Conservation (phyloP, 257 asterid species). For the Paraleonurus japonicus region DNA sequence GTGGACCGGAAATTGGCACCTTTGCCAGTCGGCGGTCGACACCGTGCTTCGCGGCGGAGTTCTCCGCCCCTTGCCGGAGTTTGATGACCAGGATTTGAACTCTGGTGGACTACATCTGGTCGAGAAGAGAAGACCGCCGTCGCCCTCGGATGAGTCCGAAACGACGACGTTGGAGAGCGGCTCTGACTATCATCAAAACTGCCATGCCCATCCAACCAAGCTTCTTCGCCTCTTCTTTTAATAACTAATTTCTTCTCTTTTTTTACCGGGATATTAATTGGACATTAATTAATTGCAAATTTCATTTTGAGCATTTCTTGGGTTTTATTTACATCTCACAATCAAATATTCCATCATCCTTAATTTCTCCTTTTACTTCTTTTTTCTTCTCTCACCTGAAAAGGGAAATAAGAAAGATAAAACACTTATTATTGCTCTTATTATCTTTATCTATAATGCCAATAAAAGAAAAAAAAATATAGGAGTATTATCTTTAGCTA, state of each 20-base stretch:
- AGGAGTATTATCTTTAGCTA: no score
- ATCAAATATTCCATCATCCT: no score
- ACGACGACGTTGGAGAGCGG: slow-evolving; percentile 72
- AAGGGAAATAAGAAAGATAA: no score
- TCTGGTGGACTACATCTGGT: neutral
- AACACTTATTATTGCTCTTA: no score
- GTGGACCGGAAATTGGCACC: slow-evolving; percentile 81
- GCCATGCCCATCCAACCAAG: slow-evolving; percentile 31
- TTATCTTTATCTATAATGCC: no score
- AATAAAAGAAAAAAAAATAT: no score
- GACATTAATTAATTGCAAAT: neutral
- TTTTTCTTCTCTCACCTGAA: no score
- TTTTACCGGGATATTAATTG: neutral
- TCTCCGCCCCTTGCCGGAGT: slow-evolving; percentile 32
- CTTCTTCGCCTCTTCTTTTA: slow-evolving; percentile 55
- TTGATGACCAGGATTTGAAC: slow-evolving; percentile 25
- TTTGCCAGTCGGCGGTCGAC: slow-evolving; percentile 80
- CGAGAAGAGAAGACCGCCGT: slow-evolving; percentile 26
- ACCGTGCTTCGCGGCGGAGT: slow-evolving; percentile 79
- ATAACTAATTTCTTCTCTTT: neutral
- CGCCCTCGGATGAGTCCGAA: slow-evolving; percentile 67
- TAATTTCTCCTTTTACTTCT: no score
- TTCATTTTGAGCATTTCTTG: neutral
- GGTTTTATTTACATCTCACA: neutral
- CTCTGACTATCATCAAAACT: slow-evolving; percentile 27